Conservation (phyloP, 805 yeast genomes). For the Ogataea nitratoaversa region DNA sequence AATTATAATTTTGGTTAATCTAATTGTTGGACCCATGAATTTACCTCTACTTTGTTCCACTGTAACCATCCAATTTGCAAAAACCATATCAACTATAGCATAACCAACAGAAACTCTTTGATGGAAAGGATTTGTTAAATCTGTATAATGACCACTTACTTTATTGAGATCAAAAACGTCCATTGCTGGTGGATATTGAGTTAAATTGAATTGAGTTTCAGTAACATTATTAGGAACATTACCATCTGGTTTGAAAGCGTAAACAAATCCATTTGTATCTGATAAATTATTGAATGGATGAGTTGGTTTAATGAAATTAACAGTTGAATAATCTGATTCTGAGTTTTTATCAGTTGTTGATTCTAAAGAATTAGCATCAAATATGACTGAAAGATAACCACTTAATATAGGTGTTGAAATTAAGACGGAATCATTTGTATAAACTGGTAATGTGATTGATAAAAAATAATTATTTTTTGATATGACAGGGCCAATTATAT, state of each 20-base stretch:
- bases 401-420: constrained; percentile 53
- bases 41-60: constrained; percentile 58
- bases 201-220: constrained; percentile 7
- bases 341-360: constrained; percentile 39
- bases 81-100: constrained; percentile 38
- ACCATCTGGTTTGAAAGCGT: constrained; percentile 37
- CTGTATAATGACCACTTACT: constrained; percentile 38
- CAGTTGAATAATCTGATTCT: constrained; percentile 34
- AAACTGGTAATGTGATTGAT: constrained; percentile 77
- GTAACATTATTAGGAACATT: constrained; percentile 1
- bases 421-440: constrained; percentile 66
- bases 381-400: constrained; percentile 65
- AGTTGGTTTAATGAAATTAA: constrained; percentile 23
- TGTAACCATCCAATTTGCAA: constrained; percentile 66
- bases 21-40: constrained; percentile 59
- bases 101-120: constrained; percentile 53
- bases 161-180: constrained; percentile 18
- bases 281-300: constrained; percentile 21
- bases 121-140: constrained; percentile 34
- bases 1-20: constrained; percentile 61
- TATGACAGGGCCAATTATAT: constrained; percentile 61
- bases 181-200: constrained; percentile 21
- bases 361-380: constrained; percentile 41
- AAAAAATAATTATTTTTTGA: constrained; percentile 48
- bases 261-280: constrained; percentile 32